Evolutionary conservation across 2,329 filamentous ascomycete species (phyloP).

Genomic region (Botryotinia globosa): DNA sequence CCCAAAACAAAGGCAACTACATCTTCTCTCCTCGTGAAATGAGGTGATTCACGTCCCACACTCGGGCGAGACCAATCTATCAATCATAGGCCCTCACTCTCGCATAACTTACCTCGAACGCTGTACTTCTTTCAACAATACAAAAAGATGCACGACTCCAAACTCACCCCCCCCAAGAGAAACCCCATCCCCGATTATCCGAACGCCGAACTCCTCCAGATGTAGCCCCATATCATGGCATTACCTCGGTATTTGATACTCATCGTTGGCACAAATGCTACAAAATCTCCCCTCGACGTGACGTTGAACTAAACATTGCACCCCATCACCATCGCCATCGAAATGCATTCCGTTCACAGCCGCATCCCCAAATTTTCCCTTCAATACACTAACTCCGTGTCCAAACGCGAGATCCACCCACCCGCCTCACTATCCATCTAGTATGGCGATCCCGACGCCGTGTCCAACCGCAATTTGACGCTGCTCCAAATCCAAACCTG

Average conservation of each 20-base stretch:
- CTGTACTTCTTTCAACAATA: background rate
- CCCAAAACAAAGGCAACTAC: background rate
- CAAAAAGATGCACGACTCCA: background rate
- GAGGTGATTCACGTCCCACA: background rate
- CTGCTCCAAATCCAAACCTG: background rate
- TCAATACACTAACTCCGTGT: background rate
- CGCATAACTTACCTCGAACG: background rate
- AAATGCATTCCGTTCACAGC: background rate
- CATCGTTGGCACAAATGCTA: background rate
- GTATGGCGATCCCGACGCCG: conserved; percentile 5
- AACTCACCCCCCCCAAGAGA: background rate
- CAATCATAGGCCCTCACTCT: background rate
- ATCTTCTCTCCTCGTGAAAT: background rate
- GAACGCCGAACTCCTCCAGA: background rate
- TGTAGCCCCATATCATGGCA: background rate
- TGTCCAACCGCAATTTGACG: background rate
- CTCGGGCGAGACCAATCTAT: background rate
- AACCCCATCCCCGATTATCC: background rate
- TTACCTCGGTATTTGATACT: background rate
- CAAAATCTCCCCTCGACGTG: background rate
- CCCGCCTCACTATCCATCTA: background rate
- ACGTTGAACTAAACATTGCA: background rate
- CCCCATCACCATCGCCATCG: background rate
- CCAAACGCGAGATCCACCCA: background rate
- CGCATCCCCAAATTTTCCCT: background rate